These are phyloP conservation scores for Hypoxylon sp. DNA, from an alignment of 2,329 filamentous ascomycete species.

Conservation along the genomic window DNA sequence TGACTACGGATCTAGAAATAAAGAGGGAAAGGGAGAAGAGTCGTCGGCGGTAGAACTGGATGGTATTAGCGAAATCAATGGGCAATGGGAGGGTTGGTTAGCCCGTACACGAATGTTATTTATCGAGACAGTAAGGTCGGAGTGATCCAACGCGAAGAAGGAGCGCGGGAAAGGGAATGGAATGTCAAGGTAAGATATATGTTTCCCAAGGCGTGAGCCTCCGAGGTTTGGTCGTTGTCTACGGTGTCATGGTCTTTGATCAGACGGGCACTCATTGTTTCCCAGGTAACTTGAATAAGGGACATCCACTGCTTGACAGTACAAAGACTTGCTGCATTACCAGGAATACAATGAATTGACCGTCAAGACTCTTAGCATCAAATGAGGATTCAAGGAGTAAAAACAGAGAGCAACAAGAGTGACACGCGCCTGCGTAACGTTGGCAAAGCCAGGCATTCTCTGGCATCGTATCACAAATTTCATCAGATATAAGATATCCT, in stretches of 20 bases:
- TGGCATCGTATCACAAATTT: not conserved
- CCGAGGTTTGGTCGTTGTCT: slow-evolving; percentile 4
- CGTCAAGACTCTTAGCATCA: slow-evolving; percentile 6
- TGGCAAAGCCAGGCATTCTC: not conserved
- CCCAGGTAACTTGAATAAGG: not conserved
- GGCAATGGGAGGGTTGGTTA: not conserved
- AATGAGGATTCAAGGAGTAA: slow-evolving; percentile 12
- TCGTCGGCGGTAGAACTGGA: slow-evolving; percentile 1
- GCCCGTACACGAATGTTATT: not conserved
- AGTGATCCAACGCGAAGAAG: not conserved
- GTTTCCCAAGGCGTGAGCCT: slow-evolving; percentile 5
- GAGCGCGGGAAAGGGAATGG: not conserved
- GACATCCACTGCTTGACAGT: not conserved
- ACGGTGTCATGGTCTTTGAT: slow-evolving; percentile 6
- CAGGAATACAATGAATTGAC: not conserved
- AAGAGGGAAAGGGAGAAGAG: not conserved
- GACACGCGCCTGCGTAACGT: slow-evolving; percentile 1
- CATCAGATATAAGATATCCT: not conserved
- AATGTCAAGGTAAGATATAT: not conserved
- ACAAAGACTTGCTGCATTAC: slow-evolving; percentile 17
- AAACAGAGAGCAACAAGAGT: not conserved
- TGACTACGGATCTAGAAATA: not conserved
- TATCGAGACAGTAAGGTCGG: not conserved
- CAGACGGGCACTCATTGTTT: slow-evolving; percentile 8
- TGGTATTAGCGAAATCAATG: slow-evolving; percentile 1